phyloP scores from a whole-genome alignment of 1,139 yeast genomes.

The Groenewaldozyma auringiensis region DNA sequence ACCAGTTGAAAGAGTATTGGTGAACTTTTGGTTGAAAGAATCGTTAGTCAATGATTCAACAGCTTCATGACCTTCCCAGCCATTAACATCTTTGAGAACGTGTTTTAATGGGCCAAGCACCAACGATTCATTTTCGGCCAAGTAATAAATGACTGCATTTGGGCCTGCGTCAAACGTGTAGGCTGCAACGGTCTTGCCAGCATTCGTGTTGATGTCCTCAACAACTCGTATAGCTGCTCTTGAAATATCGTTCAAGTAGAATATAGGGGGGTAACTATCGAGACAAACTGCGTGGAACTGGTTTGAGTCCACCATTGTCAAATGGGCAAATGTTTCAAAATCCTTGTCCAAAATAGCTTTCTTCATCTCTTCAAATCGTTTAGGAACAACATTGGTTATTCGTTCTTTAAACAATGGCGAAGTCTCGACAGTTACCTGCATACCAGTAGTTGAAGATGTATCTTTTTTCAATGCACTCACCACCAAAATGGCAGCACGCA shows the following conservation, averaged over 20 bases:
- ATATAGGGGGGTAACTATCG: constrained; percentile 93
- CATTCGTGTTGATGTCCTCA: constrained; percentile 61
- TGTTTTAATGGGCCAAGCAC: constrained; percentile 38
- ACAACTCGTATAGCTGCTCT: constrained; percentile 75
- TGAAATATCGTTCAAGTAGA: constrained; percentile 92
- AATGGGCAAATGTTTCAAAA: constrained; percentile 71
- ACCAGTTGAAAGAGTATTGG: constrained; percentile 52
- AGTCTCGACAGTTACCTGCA: constrained; percentile 90
- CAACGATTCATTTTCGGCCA: constrained; percentile 57
- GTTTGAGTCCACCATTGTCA: constrained; percentile 94
- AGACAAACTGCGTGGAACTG: constrained; percentile 96
- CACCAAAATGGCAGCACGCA: constrained; percentile 87
- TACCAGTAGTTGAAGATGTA: constrained; percentile 89
- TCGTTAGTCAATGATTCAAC: constrained; percentile 30
- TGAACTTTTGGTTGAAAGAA: constrained; percentile 36
- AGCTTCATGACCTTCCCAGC: constrained; percentile 51
- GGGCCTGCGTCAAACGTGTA: constrained; percentile 99
- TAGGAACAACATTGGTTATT: constrained; percentile 72
- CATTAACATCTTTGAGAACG: constrained; percentile 50
- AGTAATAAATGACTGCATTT: constrained; percentile 90
- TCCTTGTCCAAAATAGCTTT: constrained; percentile 61
- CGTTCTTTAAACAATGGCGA: constrained; percentile 80
- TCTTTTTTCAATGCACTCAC: constrained; percentile 92
- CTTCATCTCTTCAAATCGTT: constrained; percentile 76
- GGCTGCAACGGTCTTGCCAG: constrained; percentile 70